Evolutionary conservation across 2,329 filamentous ascomycete species (phyloP).

Genomic region (Juglanconis juglandina): DNA sequence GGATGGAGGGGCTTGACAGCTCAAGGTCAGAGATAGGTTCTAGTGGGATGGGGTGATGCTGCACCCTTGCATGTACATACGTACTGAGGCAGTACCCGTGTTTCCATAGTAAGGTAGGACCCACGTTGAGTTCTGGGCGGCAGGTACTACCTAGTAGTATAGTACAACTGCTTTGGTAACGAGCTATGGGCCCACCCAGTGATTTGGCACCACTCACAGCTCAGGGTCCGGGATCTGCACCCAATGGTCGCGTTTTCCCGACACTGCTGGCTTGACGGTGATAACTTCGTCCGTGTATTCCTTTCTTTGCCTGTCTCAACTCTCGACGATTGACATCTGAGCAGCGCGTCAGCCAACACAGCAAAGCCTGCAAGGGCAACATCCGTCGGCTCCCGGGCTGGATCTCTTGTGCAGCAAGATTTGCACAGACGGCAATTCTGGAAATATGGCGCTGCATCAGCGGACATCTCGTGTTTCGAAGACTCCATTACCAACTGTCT

Average conservation of each 20-base stretch:
- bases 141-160: not conserved
- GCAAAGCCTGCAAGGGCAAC: slow-evolving; percentile 1
- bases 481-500: slow-evolving; percentile 8
- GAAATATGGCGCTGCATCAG: slow-evolving; percentile 2
- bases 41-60: slow-evolving; percentile 14
- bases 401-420: too few relatives aligned
- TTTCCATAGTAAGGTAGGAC: not conserved
- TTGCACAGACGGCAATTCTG: not conserved
- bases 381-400: not conserved
- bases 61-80: not conserved
- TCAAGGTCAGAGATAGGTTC: not conserved
- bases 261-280: not conserved
- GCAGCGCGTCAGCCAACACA: too few relatives aligned
- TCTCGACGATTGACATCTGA: not conserved
- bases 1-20: not conserved
- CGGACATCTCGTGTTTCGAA: slow-evolving; percentile 16
- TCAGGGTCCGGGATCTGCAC: not conserved
- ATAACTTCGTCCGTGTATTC: not conserved
- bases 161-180: not conserved
- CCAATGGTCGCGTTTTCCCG: not conserved
- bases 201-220: slow-evolving; percentile 5
- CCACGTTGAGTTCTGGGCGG: not conserved
- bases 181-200: slow-evolving; percentile 4
- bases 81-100: not conserved
- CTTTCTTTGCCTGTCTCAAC: not conserved